A percentile compares a stretch with the other conserved stretches of the same genome.
phyloP scores from a whole-genome alignment of 2,329 filamentous ascomycete species.

The Xylariales sp. region DNA sequence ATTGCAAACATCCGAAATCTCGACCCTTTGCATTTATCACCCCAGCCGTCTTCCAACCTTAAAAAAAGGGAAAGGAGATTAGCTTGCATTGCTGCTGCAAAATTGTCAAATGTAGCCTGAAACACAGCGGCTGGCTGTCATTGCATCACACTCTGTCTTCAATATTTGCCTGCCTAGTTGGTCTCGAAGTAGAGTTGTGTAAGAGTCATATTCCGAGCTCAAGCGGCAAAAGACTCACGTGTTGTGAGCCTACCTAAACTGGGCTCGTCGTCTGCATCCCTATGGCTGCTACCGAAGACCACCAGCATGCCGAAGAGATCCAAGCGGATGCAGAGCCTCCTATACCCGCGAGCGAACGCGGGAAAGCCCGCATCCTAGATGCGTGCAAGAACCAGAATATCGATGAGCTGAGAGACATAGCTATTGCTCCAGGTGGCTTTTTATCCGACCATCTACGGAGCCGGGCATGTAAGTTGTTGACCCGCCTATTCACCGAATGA shows the following conservation, averaged over 20 bases:
- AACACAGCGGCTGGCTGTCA: not conserved
- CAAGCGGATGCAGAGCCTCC: slow-evolving; percentile 27
- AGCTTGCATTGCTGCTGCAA: not conserved
- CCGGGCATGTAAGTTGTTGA: slow-evolving; percentile 79
- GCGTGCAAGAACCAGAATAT: slow-evolving; percentile 72
- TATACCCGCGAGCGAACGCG: slow-evolving; percentile 22
- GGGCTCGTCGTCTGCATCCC: slow-evolving; percentile 17
- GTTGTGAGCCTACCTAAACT: slow-evolving; percentile 21
- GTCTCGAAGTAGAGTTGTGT: not conserved
- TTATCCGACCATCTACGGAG: slow-evolving; percentile 75
- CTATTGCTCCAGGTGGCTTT: slow-evolving; percentile 74
- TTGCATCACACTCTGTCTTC: slow-evolving; percentile 9
- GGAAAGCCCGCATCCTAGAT: slow-evolving; percentile 63
- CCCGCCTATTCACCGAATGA: slow-evolving; percentile 14
- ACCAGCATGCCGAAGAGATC: slow-evolving; percentile 38
- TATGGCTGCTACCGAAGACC: slow-evolving; percentile 39
- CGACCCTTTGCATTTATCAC: slow-evolving; percentile 12
- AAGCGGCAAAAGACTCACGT: slow-evolving; percentile 9
- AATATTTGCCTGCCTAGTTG: not conserved
- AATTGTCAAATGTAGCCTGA: slow-evolving; percentile 27
- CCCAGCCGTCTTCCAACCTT: slow-evolving; percentile 10
- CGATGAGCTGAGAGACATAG: slow-evolving; percentile 65
- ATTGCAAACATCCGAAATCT: not conserved
- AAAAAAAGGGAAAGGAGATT: slow-evolving; percentile 1
- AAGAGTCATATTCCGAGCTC: not conserved